Evolutionary conservation across 1,139 yeast genomes (phyloP), one percentile per base, ranked within the genome.

Genomic region (Pichia sp.): DNA sequence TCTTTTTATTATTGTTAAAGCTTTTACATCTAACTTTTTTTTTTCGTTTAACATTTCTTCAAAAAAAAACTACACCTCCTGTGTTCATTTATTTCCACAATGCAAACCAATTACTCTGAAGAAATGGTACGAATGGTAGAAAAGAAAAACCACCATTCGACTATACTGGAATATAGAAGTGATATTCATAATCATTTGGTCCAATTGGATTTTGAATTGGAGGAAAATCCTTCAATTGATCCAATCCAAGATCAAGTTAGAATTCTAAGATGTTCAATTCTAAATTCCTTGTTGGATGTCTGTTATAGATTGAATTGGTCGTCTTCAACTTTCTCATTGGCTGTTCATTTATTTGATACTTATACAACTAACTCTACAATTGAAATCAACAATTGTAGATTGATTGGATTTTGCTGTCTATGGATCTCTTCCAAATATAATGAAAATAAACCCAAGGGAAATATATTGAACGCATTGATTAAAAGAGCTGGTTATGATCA

Each of bases 401-500:
- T 84, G 53, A 68, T 83, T 52, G 90, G 89, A 3, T 71, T 84
- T 52, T 79, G 88, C 26, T 76, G 86, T 53, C 68, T 85, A 44
- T 85, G 92, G 94, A 75, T 83, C 45, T 76, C 85, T 40, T 79
- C 88, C 54, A 85, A 85, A 66, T 82, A 77, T 62, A 72, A 79
- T 64, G 92, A 84, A 61, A 72, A 80, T 48, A 85, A 85, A 65
- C 76, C 76, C 56, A 79, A 79, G 60, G 77, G 82, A 43, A 86
- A 88, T 27, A 69, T 78, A 22, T 64, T 79, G 52, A 73, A 74
- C 55, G 80, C 77, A 56, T 69, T 78, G 52, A 68, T 81, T 58
- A 72, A 73, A 54, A 74, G 80, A 64, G 82, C 88, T 60, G 83
- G 85, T 63, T 60, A 59, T 49, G 76, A 77, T 55, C 75, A 80